Evolutionary conservation across 208 protist species (phyloP).

Genomic region (Herpetomonas tarakana): DNA sequence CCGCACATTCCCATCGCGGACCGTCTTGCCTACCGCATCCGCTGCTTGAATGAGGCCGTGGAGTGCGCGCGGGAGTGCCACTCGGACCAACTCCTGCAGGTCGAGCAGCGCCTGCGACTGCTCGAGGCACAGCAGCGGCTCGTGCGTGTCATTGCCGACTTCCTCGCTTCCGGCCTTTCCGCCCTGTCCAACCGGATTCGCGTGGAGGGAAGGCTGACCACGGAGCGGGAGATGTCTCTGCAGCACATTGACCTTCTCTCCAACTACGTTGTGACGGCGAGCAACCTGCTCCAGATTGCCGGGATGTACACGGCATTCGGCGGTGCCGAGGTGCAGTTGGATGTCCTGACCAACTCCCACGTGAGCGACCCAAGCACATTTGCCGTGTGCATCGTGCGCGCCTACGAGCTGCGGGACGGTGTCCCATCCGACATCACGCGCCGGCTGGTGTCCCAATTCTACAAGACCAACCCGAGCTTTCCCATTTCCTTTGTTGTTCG

Average conservation of each 20-base stretch:
- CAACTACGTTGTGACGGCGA: slow-evolving; percentile 46
- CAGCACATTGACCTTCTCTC: slow-evolving; percentile 66
- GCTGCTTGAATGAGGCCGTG: slow-evolving; percentile 66
- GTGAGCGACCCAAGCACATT: slow-evolving; percentile 59
- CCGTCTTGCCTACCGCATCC: slow-evolving; percentile 66
- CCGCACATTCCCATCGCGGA: slow-evolving; percentile 54
- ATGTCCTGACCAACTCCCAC: slow-evolving; percentile 53
- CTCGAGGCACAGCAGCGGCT: slow-evolving; percentile 74
- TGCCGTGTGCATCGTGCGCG: slow-evolving; percentile 50
- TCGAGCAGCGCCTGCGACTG: slow-evolving; percentile 64
- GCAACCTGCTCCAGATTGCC: slow-evolving; percentile 55
- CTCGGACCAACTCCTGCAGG: slow-evolving; percentile 59
- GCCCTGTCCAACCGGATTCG: slow-evolving; percentile 31
- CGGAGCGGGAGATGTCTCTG: slow-evolving; percentile 63
- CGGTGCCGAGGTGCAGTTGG: slow-evolving; percentile 84
- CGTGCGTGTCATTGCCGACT: slow-evolving; percentile 50
- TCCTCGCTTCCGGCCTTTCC: slow-evolving; percentile 53
- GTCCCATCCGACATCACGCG: slow-evolving; percentile 51
- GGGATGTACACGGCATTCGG: slow-evolving; percentile 80
- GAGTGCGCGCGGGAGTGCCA: slow-evolving; percentile 58
- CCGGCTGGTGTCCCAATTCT: slow-evolving; percentile 59
- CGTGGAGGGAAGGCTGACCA: slow-evolving; percentile 43
- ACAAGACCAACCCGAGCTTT: slow-evolving; percentile 38
- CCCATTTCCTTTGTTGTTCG: slow-evolving; percentile 67
- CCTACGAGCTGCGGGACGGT: slow-evolving; percentile 42